phyloP scores from a whole-genome alignment of 2,329 filamentous ascomycete species.

The Amauroascus verrucosus region DNA sequence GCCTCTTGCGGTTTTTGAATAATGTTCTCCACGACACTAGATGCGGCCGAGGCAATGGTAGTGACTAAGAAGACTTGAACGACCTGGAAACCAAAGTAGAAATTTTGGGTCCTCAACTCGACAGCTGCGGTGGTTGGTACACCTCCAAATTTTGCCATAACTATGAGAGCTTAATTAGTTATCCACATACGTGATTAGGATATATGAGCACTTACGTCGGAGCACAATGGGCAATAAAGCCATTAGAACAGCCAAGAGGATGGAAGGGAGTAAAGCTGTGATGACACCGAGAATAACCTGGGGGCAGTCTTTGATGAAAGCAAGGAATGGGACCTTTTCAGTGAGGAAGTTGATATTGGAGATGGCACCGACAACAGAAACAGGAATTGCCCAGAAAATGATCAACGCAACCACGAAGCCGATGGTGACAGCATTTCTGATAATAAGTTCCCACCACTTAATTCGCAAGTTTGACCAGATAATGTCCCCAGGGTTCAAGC shows the following conservation, averaged over 20 bases:
- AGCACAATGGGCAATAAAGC: constrained; percentile 74
- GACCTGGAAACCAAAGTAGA: constrained; percentile 63
- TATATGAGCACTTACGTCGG: constrained; percentile 46
- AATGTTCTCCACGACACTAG: constrained; percentile 56
- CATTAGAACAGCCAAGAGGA: constrained; percentile 74
- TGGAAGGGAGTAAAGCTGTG: constrained; percentile 69
- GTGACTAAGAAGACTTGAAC: constrained; percentile 86
- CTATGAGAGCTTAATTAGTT: constrained; percentile 27
- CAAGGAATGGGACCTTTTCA: constrained; percentile 55
- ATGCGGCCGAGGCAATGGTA: constrained; percentile 70
- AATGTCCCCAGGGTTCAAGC: constrained; percentile 67
- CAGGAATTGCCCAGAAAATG: constrained; percentile 72
- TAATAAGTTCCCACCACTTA: constrained; percentile 72
- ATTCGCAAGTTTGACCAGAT: constrained; percentile 80
- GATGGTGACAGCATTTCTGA: constrained; percentile 59
- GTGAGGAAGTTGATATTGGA: constrained; percentile 69
- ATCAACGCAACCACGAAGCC: constrained; percentile 67
- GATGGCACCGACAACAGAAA: constrained; percentile 71
- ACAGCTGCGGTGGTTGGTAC: constrained; percentile 69
- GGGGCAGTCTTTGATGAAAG: constrained; percentile 65
- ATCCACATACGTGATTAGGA: background rate
- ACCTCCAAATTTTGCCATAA: constrained; percentile 69
- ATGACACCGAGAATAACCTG: constrained; percentile 65
- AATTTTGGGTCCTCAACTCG: constrained; percentile 82
- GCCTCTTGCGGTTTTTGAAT: constrained; percentile 51